A percentile compares a stretch with the other conserved stretches of the same genome.
These are phyloP conservation scores for Xylariaceae sp. DNA, from an alignment of 2,329 filamentous ascomycete genomes.

Conservation along the genomic window DNA sequence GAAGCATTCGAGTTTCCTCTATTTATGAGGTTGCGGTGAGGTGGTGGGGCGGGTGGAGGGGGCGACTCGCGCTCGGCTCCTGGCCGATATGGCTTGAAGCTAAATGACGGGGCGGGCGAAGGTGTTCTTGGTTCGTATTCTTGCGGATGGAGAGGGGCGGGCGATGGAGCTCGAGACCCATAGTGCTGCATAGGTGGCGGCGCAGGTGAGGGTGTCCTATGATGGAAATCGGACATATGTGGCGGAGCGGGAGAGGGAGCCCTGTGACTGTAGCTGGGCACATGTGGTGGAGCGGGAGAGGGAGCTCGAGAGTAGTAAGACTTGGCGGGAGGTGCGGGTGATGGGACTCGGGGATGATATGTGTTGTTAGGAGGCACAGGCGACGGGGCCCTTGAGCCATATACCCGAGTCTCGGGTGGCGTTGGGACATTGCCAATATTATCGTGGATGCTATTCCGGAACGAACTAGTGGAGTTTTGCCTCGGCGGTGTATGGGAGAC, in stretches of 20 bases:
- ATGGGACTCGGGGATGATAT: slow-evolving; percentile 36
- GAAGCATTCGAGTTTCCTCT: slow-evolving; percentile 43
- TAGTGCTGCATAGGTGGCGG: slow-evolving; percentile 35
- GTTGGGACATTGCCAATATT: slow-evolving; percentile 29
- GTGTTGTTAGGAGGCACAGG: slow-evolving; percentile 31
- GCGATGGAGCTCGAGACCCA: slow-evolving; percentile 46
- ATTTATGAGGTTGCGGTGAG: slow-evolving; percentile 69
- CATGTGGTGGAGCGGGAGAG: slow-evolving; percentile 45
- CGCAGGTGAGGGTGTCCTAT: slow-evolving; percentile 46
- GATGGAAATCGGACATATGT: slow-evolving; percentile 34
- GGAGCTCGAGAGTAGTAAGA: slow-evolving; percentile 38
- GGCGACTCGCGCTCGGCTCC: slow-evolving; percentile 58
- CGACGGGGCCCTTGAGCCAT: slow-evolving; percentile 24
- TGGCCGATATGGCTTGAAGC: slow-evolving; percentile 43
- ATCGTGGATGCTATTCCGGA: slow-evolving; percentile 35
- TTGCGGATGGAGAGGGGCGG: slow-evolving; percentile 38
- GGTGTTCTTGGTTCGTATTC: slow-evolving; percentile 43
- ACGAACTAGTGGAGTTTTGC: slow-evolving; percentile 51
- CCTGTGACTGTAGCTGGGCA: slow-evolving; percentile 40
- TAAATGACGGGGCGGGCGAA: slow-evolving; percentile 49
- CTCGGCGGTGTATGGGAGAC: slow-evolving; percentile 40
- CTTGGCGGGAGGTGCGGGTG: slow-evolving; percentile 39
- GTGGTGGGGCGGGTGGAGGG: slow-evolving; percentile 82
- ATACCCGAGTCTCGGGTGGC: slow-evolving; percentile 31
- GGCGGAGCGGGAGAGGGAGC: slow-evolving; percentile 45